Conservation (phyloP, 2,329 filamentous ascomycete genomes). For the Xylariomycetidae sp. region DNA sequence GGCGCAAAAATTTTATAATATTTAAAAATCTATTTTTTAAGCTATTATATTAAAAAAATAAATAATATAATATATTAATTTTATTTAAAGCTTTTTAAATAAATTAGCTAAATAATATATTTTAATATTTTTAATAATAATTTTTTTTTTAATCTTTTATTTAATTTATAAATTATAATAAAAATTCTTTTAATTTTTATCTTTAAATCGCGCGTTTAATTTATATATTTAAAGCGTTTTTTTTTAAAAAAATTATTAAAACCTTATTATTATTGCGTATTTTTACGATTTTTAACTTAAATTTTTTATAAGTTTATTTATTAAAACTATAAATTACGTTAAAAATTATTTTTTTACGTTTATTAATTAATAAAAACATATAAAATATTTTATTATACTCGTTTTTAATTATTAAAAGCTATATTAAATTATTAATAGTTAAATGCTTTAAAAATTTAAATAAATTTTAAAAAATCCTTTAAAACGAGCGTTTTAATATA, state of each 20-base stretch:
- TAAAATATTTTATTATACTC: neutral
- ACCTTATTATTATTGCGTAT: neutral
- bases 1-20: neutral
- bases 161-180: no score
- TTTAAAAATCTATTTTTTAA: constrained; percentile 1
- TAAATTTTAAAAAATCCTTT: constrained; percentile 1
- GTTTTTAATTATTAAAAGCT: neutral
- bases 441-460: neutral
- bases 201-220: neutral
- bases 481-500: neutral
- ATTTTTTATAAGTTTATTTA: constrained; percentile 1
- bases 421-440: neutral
- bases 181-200: neutral
- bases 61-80: neutral
- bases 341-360: no score
- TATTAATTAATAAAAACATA: neutral
- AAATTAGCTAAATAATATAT: neutral
- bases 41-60: constrained; percentile 1
- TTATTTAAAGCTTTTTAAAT: neutral
- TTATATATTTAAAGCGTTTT: neutral
- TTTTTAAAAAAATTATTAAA: no score
- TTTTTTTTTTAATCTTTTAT: no score
- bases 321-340: neutral
- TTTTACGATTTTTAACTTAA: neutral
- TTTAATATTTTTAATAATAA: no score